phyloP scores from a whole-genome alignment of 225 moss, liverwort and hornwort species.

The Bryoerythrophyllum caledonicum region DNA sequence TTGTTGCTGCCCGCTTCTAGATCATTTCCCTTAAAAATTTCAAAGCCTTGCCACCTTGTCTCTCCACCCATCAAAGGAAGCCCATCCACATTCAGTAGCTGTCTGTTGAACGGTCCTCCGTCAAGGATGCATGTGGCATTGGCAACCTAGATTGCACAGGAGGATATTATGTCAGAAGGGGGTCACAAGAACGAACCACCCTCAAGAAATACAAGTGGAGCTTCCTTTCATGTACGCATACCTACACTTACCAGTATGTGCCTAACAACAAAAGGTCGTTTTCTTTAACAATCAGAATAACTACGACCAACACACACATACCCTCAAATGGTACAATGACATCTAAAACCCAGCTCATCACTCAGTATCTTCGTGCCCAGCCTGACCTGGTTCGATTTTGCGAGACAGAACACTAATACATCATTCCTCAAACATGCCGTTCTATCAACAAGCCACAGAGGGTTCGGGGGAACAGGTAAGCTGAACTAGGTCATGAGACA shows the following conservation, averaged over 20 bases:
- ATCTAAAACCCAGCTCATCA: background rate
- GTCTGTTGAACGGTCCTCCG: constrained; percentile 63
- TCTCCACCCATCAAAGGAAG: constrained; percentile 64
- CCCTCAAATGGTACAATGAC: background rate
- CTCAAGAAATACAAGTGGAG: background rate
- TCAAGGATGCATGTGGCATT: constrained; percentile 68
- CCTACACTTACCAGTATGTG: background rate
- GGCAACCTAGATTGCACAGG: constrained; percentile 43
- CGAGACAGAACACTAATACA: background rate
- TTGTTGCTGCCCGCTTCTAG: constrained; percentile 51
- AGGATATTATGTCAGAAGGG: background rate
- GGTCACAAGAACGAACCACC: constrained; percentile 8
- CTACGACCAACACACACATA: background rate
- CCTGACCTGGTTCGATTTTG: background rate
- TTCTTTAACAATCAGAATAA: background rate
- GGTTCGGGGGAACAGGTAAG: background rate
- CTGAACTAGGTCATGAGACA: background rate
- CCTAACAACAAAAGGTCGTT: background rate
- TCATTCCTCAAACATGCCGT: background rate
- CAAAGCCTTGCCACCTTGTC: constrained; percentile 84
- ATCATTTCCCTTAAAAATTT: constrained; percentile 47
- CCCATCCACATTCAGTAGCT: constrained; percentile 55
- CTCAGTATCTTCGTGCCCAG: background rate
- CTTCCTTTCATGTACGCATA: background rate
- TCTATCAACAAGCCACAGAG: background rate